A percentile compares a stretch with the other conserved stretches of the same genome.
Conservation (phyloP, 441 rosid genomes). For the Pelargonium cotyledonis region DNA sequence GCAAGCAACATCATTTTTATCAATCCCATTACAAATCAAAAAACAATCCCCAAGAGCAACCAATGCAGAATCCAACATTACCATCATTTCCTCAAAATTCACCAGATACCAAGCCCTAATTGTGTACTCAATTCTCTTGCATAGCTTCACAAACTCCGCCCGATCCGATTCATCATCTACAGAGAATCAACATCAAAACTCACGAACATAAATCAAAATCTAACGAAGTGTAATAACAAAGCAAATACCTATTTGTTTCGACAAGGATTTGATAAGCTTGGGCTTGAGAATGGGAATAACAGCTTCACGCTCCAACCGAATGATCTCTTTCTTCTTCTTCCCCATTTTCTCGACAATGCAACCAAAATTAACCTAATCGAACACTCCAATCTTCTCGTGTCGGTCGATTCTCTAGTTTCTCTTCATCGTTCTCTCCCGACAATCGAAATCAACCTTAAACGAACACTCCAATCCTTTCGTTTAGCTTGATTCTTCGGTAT, state of each 20-base stretch:
- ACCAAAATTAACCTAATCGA: no score
- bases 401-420: not conserved
- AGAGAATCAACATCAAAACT: constrained; percentile 10
- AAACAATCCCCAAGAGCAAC: not conserved
- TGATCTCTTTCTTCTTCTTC: constrained; percentile 47
- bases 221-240: not conserved
- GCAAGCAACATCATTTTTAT: constrained; percentile 17
- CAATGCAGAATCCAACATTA: constrained; percentile 18
- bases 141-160: constrained; percentile 74
- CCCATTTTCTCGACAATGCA: constrained; percentile 11
- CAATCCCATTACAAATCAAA: constrained; percentile 2
- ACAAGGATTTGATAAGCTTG: constrained; percentile 65
- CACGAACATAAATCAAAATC: not conserved
- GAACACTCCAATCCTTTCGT: no score
- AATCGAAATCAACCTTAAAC: no score
- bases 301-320: constrained; percentile 78
- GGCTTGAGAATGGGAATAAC: constrained; percentile 85
- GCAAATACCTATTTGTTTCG: constrained; percentile 63
- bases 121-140: constrained; percentile 81
- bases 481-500: no score
- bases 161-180: constrained; percentile 58
- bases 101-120: constrained; percentile 95
- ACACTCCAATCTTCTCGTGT: not conserved
- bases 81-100: constrained; percentile 93
- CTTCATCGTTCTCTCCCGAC: not conserved